A percentile compares a stretch with the other conserved stretches of the same genome.
These are phyloP conservation scores for Rutidosis leptorrhynchoides DNA, from an alignment of 129 eudicot species.

Conservation along the genomic window DNA sequence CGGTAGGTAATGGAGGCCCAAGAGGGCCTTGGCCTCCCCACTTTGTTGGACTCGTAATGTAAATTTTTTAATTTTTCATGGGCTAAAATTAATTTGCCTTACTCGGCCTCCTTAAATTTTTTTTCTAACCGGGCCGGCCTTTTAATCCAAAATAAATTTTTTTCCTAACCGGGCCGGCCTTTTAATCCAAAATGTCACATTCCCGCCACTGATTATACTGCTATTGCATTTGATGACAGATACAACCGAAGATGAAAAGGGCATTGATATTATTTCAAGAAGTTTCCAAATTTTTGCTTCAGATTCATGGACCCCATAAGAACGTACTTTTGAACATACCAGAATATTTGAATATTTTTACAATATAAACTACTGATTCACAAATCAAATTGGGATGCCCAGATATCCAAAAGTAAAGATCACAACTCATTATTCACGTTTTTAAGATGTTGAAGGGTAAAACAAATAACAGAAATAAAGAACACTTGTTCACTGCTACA, in stretches of 20 bases:
- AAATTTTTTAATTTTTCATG: no score
- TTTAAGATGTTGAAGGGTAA: background rate
- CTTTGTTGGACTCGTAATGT: no score
- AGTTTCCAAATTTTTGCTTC: background rate
- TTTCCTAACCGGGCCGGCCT: no score
- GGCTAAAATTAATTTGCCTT: no score
- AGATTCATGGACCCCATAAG: background rate
- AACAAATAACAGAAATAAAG: background rate
- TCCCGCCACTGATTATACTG: no score
- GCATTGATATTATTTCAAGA: no score
- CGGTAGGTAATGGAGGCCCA: no score
- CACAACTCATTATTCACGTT: background rate
- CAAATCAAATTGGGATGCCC: background rate
- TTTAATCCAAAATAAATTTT: no score
- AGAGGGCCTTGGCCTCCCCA: no score
- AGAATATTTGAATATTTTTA: background rate
- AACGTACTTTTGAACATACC: background rate
- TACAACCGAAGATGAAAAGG: background rate
- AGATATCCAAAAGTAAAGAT: background rate
- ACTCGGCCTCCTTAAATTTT: no score
- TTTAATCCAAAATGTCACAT: no score
- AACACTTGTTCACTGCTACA: slow-evolving; percentile 20
- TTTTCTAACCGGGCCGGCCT: no score
- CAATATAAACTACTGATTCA: background rate
- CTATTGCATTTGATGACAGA: background rate